Evolutionary conservation across 2,329 filamentous ascomycete species (phyloP), one percentile per base, ranked within the genome.

Genomic region (Endoconidiophora laricicola): DNA sequence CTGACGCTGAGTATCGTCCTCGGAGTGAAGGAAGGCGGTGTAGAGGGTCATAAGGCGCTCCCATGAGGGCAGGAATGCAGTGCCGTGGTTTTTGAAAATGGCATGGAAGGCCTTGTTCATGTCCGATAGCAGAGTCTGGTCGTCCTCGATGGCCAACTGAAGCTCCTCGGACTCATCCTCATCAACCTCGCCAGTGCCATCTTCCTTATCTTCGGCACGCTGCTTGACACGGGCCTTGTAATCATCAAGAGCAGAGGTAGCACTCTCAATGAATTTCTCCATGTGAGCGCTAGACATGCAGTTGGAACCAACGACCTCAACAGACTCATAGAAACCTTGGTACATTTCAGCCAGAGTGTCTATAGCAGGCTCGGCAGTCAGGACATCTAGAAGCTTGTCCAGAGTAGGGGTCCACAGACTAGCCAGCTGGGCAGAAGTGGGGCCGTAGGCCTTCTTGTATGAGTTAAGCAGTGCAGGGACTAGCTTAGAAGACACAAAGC

Each of bases 31-130:
- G 64, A 96, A 96, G 29, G 73, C 73, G 58, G 88, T 80, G 63
- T 96, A 96, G 50, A 86, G 94, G 9, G 74, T 70, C 63, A 94
- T 78, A 22, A 98, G 73, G 48, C 78, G 77, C 62, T 94, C 84
- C 88, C 90, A 98, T 40, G 86, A 72, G 4, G 80, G 82, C 49
- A 98, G 73, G 72, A 98, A 98, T 9, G 74, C 70, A 7, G 79
- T 73, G 22, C 86, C 85, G 62, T 95, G 87, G 68, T 94, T 88
- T 72, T 96, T 96, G 74, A 98, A 98, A 57, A 98, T 86, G 54
- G 87, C 90, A 66, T 98, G 91, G 75, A 94, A 98, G 0, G 91
- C 90, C 72, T 98, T 98, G 77, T 98, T 98, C 91, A 98, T 98
- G 61, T 98, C 91, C 1, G 88, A 94, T 41, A 98, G 74, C 16